phyloP scores from a whole-genome alignment of 2,329 filamentous ascomycete species.

The Ilyonectria destructans region DNA sequence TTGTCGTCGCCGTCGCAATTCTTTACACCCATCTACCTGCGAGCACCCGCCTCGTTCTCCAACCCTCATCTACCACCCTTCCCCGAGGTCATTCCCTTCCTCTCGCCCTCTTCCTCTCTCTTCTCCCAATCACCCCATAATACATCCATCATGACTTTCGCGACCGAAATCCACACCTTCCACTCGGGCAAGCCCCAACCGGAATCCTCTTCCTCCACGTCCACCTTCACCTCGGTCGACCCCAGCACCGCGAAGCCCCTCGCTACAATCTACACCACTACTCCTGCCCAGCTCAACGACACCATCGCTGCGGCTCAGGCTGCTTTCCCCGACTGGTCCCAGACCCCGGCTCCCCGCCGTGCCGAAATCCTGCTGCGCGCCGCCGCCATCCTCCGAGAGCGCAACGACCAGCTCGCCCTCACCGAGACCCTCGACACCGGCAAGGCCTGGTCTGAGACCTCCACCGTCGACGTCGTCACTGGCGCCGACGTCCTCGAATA shows the following conservation, averaged over 20 bases:
- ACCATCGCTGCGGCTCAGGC: constrained; percentile 80
- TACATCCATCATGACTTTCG: constrained; percentile 54
- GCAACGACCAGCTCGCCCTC: constrained; percentile 85
- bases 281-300: constrained; percentile 77
- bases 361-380: constrained; percentile 85
- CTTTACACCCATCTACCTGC: constrained; percentile 1
- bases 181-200: constrained; percentile 81
- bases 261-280: constrained; percentile 81
- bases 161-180: constrained; percentile 73
- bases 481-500: constrained; percentile 91
- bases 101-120: constrained; percentile 3
- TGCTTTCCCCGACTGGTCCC: constrained; percentile 84
- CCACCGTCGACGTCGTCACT: constrained; percentile 85
- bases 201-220: constrained; percentile 68
- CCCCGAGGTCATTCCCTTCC: not conserved
- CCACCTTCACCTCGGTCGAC: constrained; percentile 81
- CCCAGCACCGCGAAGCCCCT: constrained; percentile 80
- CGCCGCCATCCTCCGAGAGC: constrained; percentile 79
- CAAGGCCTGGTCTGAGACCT: constrained; percentile 89
- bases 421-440: constrained; percentile 90
- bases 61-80: not conserved
- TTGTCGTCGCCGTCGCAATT: constrained; percentile 2
- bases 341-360: constrained; percentile 81
- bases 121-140: constrained; percentile 1
- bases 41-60: constrained; percentile 6